These are phyloP conservation scores for Neurospora intermedia DNA, from an alignment of 495 filamentous ascomycete species.

Conservation along the genomic window DNA sequence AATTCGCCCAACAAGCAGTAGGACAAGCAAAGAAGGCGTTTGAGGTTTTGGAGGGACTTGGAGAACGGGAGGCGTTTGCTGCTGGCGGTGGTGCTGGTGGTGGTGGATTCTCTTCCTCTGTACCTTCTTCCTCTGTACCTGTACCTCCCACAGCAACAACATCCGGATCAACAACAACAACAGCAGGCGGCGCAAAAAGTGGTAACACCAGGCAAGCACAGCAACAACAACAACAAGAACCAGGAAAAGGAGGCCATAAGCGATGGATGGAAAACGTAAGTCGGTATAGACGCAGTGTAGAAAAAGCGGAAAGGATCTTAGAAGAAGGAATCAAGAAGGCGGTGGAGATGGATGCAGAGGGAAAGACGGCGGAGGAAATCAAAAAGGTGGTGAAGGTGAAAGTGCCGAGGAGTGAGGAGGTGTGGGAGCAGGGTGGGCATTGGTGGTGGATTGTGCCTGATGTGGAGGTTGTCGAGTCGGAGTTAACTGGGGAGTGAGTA, in stretches of 20 bases:
- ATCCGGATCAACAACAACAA: background rate
- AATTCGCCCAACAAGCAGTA: slow-evolving; percentile 49
- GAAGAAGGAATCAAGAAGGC: background rate
- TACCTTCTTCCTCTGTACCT: too few species aligned
- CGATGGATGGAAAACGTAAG: background rate
- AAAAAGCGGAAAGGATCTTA: background rate
- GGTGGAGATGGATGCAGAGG: slow-evolving; percentile 43
- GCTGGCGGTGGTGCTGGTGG: background rate
- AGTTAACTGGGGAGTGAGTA: background rate
- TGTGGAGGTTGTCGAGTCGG: slow-evolving; percentile 22
- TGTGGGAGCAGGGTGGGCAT: slow-evolving; percentile 47
- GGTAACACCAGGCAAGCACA: background rate
- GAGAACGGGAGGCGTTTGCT: slow-evolving; percentile 33
- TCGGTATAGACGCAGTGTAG: background rate
- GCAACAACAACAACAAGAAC: background rate
- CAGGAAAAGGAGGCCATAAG: background rate
- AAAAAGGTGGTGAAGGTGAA: slow-evolving; percentile 46
- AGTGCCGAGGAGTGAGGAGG: slow-evolving; percentile 31
- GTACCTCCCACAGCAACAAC: too few species aligned
- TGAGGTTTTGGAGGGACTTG: slow-evolving; percentile 45
- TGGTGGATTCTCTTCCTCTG: background rate
- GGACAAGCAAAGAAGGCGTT: slow-evolving; percentile 53
- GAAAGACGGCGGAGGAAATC: slow-evolving; percentile 36
- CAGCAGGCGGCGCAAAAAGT: background rate
- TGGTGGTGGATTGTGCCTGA: slow-evolving; percentile 74